These are phyloP conservation scores for Dothistroma pini DNA, from an alignment of 2,329 filamentous ascomycete genomes.

Conservation along the genomic window DNA sequence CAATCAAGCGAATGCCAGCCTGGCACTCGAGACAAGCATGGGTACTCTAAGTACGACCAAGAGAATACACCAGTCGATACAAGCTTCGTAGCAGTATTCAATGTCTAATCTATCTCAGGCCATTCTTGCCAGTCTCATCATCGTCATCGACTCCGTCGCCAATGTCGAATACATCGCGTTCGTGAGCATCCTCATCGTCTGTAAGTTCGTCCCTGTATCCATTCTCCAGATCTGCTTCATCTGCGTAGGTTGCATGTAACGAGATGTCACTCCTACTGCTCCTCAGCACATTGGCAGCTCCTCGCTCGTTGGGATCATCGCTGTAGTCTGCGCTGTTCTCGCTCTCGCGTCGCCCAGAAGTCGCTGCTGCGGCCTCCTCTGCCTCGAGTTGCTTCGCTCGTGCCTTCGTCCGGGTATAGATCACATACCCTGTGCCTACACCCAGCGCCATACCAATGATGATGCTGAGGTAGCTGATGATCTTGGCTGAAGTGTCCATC, in stretches of 20 bases:
- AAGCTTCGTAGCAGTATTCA: not conserved
- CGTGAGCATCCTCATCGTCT: slow-evolving; percentile 42
- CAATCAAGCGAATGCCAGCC: too few species aligned
- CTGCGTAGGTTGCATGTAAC: slow-evolving; percentile 48
- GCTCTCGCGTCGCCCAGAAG: slow-evolving; percentile 24
- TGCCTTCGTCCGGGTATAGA: slow-evolving; percentile 63
- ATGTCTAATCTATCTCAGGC: not conserved
- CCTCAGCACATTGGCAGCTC: slow-evolving; percentile 38
- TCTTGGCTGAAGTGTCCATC: slow-evolving; percentile 75
- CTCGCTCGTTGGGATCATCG: slow-evolving; percentile 45
- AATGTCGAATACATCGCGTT: slow-evolving; percentile 43
- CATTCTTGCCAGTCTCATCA: slow-evolving; percentile 18
- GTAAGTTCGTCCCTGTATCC: slow-evolving; percentile 43
- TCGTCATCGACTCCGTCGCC: slow-evolving; percentile 41
- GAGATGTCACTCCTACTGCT: slow-evolving; percentile 53
- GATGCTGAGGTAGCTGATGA: slow-evolving; percentile 81
- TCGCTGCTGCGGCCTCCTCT: slow-evolving; percentile 40
- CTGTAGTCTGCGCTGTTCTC: slow-evolving; percentile 38
- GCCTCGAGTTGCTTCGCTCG: slow-evolving; percentile 49
- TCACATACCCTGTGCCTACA: slow-evolving; percentile 72
- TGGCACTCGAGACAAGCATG: too few species aligned
- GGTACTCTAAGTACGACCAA: too few species aligned
- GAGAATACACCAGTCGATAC: not conserved
- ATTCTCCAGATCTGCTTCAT: slow-evolving; percentile 43
- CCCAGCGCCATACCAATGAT: slow-evolving; percentile 67